These are phyloP conservation scores for Ampelocalamus luodianensis DNA, from an alignment of 176 grass and related monocot species.

Conservation along the genomic window DNA sequence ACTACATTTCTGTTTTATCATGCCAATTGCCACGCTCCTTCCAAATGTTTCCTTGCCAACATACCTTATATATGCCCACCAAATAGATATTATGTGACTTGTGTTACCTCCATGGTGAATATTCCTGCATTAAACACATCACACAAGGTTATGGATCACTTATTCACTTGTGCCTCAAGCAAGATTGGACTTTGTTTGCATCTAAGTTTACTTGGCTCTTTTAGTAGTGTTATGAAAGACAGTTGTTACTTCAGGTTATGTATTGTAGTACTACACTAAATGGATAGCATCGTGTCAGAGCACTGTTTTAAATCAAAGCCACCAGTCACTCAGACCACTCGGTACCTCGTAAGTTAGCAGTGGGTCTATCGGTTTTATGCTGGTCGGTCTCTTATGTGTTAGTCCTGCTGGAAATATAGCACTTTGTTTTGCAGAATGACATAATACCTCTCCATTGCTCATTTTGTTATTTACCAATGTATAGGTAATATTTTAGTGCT, in stretches of 20 bases:
- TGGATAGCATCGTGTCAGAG: not conserved
- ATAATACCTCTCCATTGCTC: not conserved
- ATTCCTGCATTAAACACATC: not conserved
- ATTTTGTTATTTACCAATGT: conserved; percentile 3
- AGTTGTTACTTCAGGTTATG: not conserved
- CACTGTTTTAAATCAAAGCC: not conserved
- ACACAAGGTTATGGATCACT: not conserved
- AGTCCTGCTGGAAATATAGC: not conserved
- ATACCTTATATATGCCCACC: not conserved
- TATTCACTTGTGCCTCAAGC: not conserved
- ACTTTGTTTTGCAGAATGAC: not conserved
- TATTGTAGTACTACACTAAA: not conserved
- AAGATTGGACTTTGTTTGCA: not conserved
- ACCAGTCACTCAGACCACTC: not conserved
- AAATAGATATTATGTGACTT: not conserved
- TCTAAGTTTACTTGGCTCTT: not conserved
- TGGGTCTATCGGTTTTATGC: not conserved
- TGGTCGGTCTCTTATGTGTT: not conserved
- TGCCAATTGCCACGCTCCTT: not conserved
- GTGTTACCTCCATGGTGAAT: not conserved
- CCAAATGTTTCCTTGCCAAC: not conserved
- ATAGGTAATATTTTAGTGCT: conserved; percentile 5
- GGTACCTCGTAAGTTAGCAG: not conserved
- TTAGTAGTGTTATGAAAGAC: not conserved
- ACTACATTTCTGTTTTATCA: not conserved